Evolutionary conservation across 768 basidiomycete species (phyloP).

Genomic region (Tremella fuciformis): DNA sequence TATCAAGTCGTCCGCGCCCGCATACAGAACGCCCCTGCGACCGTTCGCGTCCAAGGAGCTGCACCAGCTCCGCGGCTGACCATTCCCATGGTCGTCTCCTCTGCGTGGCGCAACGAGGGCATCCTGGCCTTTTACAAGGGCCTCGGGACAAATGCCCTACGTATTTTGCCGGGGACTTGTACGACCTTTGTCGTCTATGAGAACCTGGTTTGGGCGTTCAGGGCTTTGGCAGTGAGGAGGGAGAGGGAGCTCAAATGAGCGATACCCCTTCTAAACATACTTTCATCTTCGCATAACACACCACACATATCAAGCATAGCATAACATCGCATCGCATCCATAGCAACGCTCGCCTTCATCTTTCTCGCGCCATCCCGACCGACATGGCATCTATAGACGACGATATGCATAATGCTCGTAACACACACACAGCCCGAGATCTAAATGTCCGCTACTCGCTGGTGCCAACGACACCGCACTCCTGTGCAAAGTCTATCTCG

Average conservation of each 20-base stretch:
- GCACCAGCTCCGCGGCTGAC: slow-evolving; percentile 19
- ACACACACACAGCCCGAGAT: no score
- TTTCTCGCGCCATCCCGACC: no score
- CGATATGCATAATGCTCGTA: no score
- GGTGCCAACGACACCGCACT: slow-evolving; percentile 54
- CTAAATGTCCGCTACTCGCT: background rate
- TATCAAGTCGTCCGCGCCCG: slow-evolving; percentile 95
- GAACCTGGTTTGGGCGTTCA: slow-evolving; percentile 51
- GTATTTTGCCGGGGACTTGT: slow-evolving; percentile 94
- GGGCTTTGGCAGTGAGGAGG: slow-evolving; percentile 39
- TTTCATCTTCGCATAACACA: no score
- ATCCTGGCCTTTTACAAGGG: slow-evolving; percentile 88
- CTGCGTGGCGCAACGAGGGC: slow-evolving; percentile 79
- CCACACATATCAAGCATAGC: no score
- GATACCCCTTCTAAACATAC: no score
- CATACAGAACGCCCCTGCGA: slow-evolving; percentile 56
- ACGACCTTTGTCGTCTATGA: slow-evolving; percentile 97
- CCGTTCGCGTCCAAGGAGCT: background rate
- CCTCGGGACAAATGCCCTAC: slow-evolving; percentile 85
- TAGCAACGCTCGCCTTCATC: no score
- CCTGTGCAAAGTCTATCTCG: slow-evolving; percentile 69
- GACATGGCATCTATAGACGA: no score
- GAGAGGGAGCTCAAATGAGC: slow-evolving; percentile 15
- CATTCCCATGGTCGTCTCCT: slow-evolving; percentile 73
- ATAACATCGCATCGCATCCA: no score